Evolutionary conservation across 176 grass and related monocot genomes (phyloP), one percentile per base, ranked within the genome.

Genomic region (Puya raimondii): DNA sequence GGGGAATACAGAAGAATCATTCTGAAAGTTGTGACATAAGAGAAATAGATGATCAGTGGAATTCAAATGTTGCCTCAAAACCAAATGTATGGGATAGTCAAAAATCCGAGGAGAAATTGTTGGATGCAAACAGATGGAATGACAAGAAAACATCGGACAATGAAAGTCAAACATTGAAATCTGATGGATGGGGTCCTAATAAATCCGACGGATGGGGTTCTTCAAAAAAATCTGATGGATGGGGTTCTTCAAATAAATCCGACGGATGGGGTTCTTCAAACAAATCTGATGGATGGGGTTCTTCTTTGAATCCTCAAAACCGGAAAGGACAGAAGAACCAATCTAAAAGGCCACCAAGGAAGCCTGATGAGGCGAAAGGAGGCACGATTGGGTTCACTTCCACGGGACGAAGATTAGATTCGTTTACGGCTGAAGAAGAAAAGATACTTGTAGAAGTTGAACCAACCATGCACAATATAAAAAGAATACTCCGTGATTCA

Each of bases 401-500:
- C 18, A 82, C 76, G 66, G 82, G 84, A 69, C 68, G 75, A 69
- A 50, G 63, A 29, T 87, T 90, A 9, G 85, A 89, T 49, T 59
- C 65, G 47, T 77, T 97, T 49, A 79, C 94, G 70, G 0, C 53
- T 10, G 87, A 93, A 56, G 94, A 92, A 67, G 88, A 90, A 73
- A 93, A 59, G 16, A 85, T 99, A 81, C 66, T 85, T 69, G 74
- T 50, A 51, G 84, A 88, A 77, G 64, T 99, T 49, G 80, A 88
- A 51, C 94, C 94, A 12, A 71, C 81, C n/a, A 70, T 86, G 59
- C 64, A 81, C 9, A 72, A 59, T 52, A 68, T 99, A 59, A 90
- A 69, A 75, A 90, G 78, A 69, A 99, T 99, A 25, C 63, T 86
- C 73, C 89, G 80, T 53, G 81, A 92, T 76, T 76, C 89, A 74